phyloP scores from a whole-genome alignment of 768 basidiomycete genomes.

The Boletus pseudopeckii region DNA sequence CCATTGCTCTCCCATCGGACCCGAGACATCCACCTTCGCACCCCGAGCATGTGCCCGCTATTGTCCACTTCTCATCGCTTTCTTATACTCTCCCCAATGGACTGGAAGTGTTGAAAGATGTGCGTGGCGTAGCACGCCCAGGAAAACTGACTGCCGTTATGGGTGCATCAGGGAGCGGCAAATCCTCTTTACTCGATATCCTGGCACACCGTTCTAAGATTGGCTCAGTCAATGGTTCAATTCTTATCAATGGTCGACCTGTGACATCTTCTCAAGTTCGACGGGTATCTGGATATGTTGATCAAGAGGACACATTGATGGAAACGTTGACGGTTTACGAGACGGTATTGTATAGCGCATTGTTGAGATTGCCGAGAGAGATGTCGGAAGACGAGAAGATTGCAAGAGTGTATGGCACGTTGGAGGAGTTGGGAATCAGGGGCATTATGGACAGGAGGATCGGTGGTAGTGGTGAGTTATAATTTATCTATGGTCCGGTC shows the following conservation, averaged over 20 bases:
- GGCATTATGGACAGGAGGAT: slow-evolving; percentile 88
- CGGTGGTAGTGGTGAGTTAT: slow-evolving; percentile 73
- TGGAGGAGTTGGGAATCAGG: slow-evolving; percentile 93
- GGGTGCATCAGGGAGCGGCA: slow-evolving; percentile 96
- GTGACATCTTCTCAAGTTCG: slow-evolving; percentile 75
- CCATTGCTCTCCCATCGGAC: slow-evolving; percentile 85
- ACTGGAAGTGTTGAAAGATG: slow-evolving; percentile 69
- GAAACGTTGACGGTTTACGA: slow-evolving; percentile 97
- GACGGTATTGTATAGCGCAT: slow-evolving; percentile 90
- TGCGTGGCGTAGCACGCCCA: slow-evolving; percentile 81
- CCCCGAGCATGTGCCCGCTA: slow-evolving; percentile 88
- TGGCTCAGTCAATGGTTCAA: slow-evolving; percentile 67
- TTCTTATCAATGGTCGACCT: slow-evolving; percentile 81
- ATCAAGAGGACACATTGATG: slow-evolving; percentile 98
- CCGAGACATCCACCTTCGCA: slow-evolving; percentile 53
- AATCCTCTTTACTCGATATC: slow-evolving; percentile 95
- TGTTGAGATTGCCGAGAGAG: slow-evolving; percentile 85
- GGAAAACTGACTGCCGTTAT: slow-evolving; percentile 95
- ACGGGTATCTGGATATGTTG: slow-evolving; percentile 89
- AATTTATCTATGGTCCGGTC: not conserved
- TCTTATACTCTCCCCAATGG: slow-evolving; percentile 67
- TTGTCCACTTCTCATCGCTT: slow-evolving; percentile 84
- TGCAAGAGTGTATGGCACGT: slow-evolving; percentile 88
- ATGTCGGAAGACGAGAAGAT: slow-evolving; percentile 97
- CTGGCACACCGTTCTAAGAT: slow-evolving; percentile 88